Percentiles rank a stretch among this genome's conserved stretches.
phyloP scores from a whole-genome alignment of 2,329 filamentous ascomycete genomes.

The Zymoseptoria pseudotritici region DNA sequence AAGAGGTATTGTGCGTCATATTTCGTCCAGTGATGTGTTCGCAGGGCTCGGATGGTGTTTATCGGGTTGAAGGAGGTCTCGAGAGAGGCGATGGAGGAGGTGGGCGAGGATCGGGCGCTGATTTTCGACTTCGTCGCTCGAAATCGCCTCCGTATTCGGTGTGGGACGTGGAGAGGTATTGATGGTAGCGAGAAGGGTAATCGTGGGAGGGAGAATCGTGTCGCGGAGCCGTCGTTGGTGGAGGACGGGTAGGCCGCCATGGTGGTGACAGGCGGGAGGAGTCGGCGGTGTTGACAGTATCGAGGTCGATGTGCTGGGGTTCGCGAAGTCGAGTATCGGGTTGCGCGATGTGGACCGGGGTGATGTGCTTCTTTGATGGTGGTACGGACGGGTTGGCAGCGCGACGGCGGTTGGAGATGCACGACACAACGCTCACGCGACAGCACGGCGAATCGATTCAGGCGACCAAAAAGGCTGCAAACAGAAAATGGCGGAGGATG shows the following conservation, averaged over 20 bases:
- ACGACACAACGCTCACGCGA: neutral
- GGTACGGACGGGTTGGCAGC: neutral
- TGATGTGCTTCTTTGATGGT: neutral
- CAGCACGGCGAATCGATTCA: neutral
- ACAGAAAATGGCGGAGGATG: neutral
- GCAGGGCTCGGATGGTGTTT: constrained; percentile 68
- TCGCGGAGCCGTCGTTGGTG: constrained; percentile 26
- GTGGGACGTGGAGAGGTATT: constrained; percentile 50
- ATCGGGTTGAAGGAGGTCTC: constrained; percentile 75
- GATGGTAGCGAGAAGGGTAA: constrained; percentile 42
- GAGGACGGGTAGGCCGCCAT: constrained; percentile 25
- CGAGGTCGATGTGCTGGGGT: neutral
- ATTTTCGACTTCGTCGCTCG: constrained; percentile 55
- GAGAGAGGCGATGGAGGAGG: constrained; percentile 25
- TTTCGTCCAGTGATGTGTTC: constrained; percentile 69
- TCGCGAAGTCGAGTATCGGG: neutral
- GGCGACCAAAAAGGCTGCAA: neutral
- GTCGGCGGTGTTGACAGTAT: neutral
- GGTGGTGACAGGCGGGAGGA: neutral
- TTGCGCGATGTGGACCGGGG: neutral
- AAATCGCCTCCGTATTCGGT: constrained; percentile 59
- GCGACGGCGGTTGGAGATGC: neutral
- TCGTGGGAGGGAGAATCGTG: constrained; percentile 35
- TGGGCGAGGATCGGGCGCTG: constrained; percentile 46
- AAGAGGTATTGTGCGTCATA: constrained; percentile 82